Evolutionary conservation across 768 basidiomycete species (phyloP).

Genomic region (Leucosporidium scottii): DNA sequence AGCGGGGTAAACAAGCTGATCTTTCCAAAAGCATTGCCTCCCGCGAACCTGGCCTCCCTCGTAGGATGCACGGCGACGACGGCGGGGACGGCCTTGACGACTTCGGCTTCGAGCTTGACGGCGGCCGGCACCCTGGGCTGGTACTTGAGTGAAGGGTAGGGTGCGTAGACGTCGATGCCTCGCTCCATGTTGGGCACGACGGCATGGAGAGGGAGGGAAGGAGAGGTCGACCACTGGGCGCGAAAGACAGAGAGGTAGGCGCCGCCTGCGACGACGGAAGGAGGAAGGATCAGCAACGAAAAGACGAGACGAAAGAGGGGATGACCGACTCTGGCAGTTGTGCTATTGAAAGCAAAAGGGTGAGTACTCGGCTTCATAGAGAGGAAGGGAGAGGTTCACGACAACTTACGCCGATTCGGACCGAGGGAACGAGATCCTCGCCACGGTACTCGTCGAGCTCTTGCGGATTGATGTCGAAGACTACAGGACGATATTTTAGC

Average conservation of each 20-base stretch:
- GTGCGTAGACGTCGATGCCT: slow-evolving; percentile 38
- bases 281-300: no score
- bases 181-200: slow-evolving; percentile 45
- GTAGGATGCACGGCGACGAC: neutral
- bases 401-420: neutral
- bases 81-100: neutral
- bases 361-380: neutral
- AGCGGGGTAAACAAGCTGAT: no score
- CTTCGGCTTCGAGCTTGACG: neutral
- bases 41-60: no score
- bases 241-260: slow-evolving; percentile 46
- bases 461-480: neutral
- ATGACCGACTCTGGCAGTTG: neutral
- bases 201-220: neutral
- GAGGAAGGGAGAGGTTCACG: neutral
- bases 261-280: slow-evolving; percentile 26
- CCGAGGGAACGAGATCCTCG: no score
- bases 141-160: neutral
- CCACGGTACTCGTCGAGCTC: neutral
- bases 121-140: neutral
- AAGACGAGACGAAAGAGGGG: no score
- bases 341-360: neutral
- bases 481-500: neutral
- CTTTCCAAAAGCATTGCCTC: no score
- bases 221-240: slow-evolving; percentile 43